These are phyloP conservation scores for Amaranthus tricolor DNA, from an alignment of 179 eudicot genomes.

Conservation along the genomic window DNA sequence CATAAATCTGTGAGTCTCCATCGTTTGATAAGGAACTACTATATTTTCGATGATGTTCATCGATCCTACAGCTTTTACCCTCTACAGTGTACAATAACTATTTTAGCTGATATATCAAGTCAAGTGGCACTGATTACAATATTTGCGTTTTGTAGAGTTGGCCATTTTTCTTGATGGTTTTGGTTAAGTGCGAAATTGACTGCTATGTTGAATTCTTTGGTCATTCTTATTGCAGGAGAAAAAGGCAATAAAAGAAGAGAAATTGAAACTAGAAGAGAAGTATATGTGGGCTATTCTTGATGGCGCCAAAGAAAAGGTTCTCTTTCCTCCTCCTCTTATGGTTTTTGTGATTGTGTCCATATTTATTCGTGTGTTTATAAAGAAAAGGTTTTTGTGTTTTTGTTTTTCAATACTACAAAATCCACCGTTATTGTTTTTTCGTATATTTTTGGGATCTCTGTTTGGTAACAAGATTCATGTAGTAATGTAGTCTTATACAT, in stretches of 20 bases:
- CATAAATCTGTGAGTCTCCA: neutral
- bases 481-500: no score
- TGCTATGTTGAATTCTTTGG: neutral
- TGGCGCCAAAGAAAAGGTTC: conserved; percentile 95
- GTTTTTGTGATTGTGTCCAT: neutral
- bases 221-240: conserved; percentile 66
- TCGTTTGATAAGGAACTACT: neutral
- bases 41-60: neutral
- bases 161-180: neutral
- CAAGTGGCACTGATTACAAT: neutral
- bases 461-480: no score
- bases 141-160: neutral
- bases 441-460: neutral
- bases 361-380: neutral
- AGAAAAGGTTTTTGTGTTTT: neutral
- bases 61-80: neutral
- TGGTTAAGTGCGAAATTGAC: neutral
- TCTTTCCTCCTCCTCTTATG: neutral
- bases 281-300: conserved; percentile 97
- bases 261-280: conserved; percentile 85
- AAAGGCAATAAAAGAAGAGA: conserved; percentile 90
- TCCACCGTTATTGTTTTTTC: neutral
- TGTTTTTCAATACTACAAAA: neutral
- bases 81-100: neutral
- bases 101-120: neutral